Evolutionary conservation across 2,329 filamentous ascomycete species (phyloP).

Genomic region (Akanthomyces dipterigenus): DNA sequence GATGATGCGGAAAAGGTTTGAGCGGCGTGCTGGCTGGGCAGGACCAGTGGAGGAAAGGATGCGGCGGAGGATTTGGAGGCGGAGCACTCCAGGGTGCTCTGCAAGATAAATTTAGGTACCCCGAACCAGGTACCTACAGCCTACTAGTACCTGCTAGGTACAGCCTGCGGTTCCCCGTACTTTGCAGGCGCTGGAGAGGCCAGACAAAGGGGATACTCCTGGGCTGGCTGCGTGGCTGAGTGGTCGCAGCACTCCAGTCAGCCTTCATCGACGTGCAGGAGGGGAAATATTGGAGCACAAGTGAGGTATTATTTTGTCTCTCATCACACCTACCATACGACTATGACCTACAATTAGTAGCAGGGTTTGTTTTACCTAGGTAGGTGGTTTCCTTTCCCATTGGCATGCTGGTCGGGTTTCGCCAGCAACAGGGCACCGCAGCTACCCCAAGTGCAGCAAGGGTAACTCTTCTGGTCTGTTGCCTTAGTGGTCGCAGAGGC

Average conservation of each 20-base stretch:
- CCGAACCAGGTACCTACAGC: too few species aligned
- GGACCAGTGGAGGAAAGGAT: not conserved
- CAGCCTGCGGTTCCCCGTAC: too few species aligned
- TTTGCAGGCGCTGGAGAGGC: too few species aligned
- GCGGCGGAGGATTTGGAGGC: not conserved
- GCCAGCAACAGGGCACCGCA: not conserved
- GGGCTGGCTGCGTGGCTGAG: not conserved
- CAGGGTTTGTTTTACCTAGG: not conserved
- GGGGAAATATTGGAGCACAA: not conserved
- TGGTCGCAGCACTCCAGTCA: not conserved
- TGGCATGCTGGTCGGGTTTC: not conserved
- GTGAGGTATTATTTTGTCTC: not conserved
- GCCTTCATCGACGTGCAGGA: not conserved
- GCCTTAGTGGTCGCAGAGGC: not conserved
- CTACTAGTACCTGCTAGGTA: too few species aligned
- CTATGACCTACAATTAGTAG: not conserved
- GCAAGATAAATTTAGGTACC: too few species aligned
- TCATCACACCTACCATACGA: not conserved
- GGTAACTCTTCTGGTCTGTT: too few species aligned
- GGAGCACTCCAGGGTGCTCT: not conserved
- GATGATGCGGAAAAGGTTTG: constrained; percentile 5
- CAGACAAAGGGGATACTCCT: not conserved
- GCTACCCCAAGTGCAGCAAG: too few species aligned
- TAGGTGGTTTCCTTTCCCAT: not conserved
- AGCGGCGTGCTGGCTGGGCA: not conserved